Evolutionary conservation across 169 alveolate genomes (phyloP), one percentile per base, ranked within the genome.

Genomic region (Cyclospora cayetanensis): DNA sequence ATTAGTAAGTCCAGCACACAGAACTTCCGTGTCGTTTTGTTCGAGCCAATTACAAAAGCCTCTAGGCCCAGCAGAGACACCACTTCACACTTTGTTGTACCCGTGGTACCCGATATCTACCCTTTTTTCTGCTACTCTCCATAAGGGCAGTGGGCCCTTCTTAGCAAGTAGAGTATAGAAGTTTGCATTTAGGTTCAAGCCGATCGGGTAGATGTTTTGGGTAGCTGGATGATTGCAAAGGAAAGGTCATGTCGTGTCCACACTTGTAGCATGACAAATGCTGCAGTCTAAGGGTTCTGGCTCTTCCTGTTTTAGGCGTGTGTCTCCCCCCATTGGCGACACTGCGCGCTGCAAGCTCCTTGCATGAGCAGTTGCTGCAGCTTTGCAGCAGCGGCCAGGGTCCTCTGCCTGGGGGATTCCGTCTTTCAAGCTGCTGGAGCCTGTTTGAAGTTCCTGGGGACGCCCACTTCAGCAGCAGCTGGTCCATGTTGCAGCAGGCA

Each of bases 361-460:
- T 74, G 85, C 55, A 29, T 34, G 65, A 41, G 65, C 55, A 63
- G 37, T 25, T 74, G 39, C n/a, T 25, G 65, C 39, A 5, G 27
- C 2, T 39, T n/a, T 74, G 85, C 65, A n/a, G 35, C 39, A 41
- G 85, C 85, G 63, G 65, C 55, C 15, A n/a, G n/a, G n/a, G n/a
- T n/a, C n/a, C n/a, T n/a, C n/a, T n/a, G n/a, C 85, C 85, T 37
- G 37, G 55, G 52, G 80, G 80, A 43, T 31, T 50, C 20, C 50
- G 53, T 22, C 42, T 63, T 9, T 22, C 82, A 0, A 50, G 82
- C 3, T 1, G 31, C 5, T 70, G 82, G 82, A 43, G 65, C 31
- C n/a, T 39, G 4, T 29, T 4, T 0, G 34, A n/a, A 43, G 37
- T 74, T n/a, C 65, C 18, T 20, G 65, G 35, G 2, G 60, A 74